Conservation (phyloP, 805 yeast species). For the Saccharomycopsis capsularis region DNA sequence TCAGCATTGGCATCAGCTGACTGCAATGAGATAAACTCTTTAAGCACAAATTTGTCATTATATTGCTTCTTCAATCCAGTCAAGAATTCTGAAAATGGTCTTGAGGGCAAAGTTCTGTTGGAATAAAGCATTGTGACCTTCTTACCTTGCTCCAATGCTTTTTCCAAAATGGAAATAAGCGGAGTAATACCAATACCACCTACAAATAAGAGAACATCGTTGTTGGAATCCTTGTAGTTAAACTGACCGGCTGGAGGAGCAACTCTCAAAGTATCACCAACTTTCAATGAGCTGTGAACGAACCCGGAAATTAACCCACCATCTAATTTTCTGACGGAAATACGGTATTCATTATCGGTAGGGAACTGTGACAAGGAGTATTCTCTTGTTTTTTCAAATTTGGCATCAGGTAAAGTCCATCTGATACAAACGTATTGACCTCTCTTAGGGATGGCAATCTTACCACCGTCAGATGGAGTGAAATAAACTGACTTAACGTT, state of each 20-base stretch:
- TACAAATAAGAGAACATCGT: conserved; percentile 38
- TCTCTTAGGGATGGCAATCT: conserved; percentile 30
- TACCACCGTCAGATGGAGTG: conserved; percentile 38
- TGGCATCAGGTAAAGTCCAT: conserved; percentile 32
- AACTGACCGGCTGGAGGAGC: conserved; percentile 59
- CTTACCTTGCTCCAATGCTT: conserved; percentile 6
- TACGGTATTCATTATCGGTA: conserved; percentile 39
- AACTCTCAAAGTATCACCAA: conserved; percentile 25
- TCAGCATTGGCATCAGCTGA: neutral
- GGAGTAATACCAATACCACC: conserved; percentile 73
- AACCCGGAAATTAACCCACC: conserved; percentile 46
- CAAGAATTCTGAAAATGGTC: conserved; percentile 2
- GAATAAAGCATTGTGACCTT: conserved; percentile 5
- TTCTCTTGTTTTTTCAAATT: conserved; percentile 44
- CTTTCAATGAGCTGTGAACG: conserved; percentile 33
- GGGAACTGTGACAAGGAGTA: conserved; percentile 46
- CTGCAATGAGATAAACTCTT: neutral
- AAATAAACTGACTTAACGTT: conserved; percentile 48
- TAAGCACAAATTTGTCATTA: neutral
- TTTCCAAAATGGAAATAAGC: conserved; percentile 43
- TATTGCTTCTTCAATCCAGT: neutral
- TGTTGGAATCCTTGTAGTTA: conserved; percentile 27
- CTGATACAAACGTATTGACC: conserved; percentile 37
- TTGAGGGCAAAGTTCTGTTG: neutral
- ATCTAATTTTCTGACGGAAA: conserved; percentile 46